phyloP scores from a whole-genome alignment of 73 alveolate species.

The Paramecium primaurelia region DNA sequence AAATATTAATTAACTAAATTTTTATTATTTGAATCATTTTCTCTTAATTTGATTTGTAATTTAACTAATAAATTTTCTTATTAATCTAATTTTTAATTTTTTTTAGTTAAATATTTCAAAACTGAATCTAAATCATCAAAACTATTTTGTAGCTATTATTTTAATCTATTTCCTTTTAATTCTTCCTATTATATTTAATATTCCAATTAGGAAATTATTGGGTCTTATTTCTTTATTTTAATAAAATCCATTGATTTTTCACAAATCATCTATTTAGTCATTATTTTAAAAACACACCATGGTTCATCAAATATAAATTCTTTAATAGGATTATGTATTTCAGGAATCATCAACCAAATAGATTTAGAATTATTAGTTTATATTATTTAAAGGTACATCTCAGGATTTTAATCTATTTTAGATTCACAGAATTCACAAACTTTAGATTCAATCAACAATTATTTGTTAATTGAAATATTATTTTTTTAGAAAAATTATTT shows the following conservation, averaged over 20 bases:
- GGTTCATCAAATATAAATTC: background rate
- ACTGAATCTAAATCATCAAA: background rate
- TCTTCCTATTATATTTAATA: background rate
- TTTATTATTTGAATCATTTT: background rate
- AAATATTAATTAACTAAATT: background rate
- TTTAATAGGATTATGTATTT: background rate
- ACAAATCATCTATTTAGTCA: background rate
- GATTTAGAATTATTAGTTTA: background rate
- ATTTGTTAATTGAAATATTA: background rate
- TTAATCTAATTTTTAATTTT: background rate
- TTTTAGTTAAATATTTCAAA: background rate
- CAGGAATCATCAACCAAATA: slow-evolving; percentile 3
- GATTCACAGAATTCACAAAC: slow-evolving; percentile 10
- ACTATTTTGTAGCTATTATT: background rate
- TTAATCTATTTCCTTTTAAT: background rate
- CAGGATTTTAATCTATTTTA: background rate
- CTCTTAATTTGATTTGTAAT: background rate
- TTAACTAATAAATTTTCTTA: background rate
- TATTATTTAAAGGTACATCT: background rate
- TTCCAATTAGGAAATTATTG: background rate
- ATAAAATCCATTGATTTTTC: background rate
- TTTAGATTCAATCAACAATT: background rate
- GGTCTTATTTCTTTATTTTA: background rate
- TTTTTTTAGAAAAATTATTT: background rate
- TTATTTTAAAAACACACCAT: background rate